These are phyloP conservation scores for Hypoxylon sp. DNA, from an alignment of 2,329 filamentous ascomycete species.

Conservation along the genomic window DNA sequence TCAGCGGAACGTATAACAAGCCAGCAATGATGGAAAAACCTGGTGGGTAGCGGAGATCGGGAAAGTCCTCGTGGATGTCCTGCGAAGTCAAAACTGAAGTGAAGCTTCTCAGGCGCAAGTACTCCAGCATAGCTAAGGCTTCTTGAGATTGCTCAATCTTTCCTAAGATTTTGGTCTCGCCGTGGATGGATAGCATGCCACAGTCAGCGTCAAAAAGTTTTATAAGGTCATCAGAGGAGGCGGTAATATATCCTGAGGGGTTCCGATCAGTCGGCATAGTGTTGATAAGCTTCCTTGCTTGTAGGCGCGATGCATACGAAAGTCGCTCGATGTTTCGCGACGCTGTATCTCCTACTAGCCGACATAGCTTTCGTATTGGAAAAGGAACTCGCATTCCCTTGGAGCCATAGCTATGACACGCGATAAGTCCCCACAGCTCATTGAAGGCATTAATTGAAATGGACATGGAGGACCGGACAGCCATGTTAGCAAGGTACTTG, in stretches of 20 bases:
- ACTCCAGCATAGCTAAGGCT: slow-evolving; percentile 86
- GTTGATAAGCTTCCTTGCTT: slow-evolving; percentile 90
- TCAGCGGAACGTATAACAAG: slow-evolving; percentile 85
- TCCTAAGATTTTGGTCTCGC: slow-evolving; percentile 91
- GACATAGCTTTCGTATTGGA: slow-evolving; percentile 92
- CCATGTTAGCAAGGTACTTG: slow-evolving; percentile 91
- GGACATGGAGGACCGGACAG: slow-evolving; percentile 93
- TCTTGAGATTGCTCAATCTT: slow-evolving; percentile 83
- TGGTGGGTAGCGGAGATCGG: slow-evolving; percentile 83
- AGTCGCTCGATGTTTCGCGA: slow-evolving; percentile 90
- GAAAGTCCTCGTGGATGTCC: slow-evolving; percentile 82
- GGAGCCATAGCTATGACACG: slow-evolving; percentile 84
- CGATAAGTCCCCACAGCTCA: slow-evolving; percentile 89
- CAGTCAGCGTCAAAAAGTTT: slow-evolving; percentile 91
- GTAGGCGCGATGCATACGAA: slow-evolving; percentile 86
- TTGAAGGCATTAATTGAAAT: slow-evolving; percentile 90
- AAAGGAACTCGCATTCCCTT: slow-evolving; percentile 92
- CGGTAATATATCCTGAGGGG: slow-evolving; percentile 90
- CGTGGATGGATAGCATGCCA: slow-evolving; percentile 84
- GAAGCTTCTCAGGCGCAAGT: slow-evolving; percentile 81
- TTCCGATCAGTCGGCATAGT: slow-evolving; percentile 85
- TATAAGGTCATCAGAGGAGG: slow-evolving; percentile 87
- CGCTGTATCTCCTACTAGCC: slow-evolving; percentile 86
- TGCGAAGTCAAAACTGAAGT: slow-evolving; percentile 84
- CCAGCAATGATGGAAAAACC: slow-evolving; percentile 86